Percentiles rank a stretch among this genome's conserved stretches.
Conservation (phyloP, 2,329 filamentous ascomycete species). For the Trichoderma brevicompactum region DNA sequence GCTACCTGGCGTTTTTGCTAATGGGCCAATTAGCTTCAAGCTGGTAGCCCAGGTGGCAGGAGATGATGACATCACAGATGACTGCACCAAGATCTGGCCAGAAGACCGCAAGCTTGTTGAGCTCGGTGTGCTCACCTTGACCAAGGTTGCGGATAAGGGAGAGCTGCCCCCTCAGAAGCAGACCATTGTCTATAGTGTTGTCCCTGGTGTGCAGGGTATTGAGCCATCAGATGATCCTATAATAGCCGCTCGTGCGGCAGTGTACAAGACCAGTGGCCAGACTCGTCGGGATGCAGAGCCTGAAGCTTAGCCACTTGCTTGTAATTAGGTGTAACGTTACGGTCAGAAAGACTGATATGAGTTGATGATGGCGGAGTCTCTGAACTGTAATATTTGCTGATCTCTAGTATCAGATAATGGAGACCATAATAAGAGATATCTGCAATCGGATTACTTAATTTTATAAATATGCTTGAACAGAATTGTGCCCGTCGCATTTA, state of each 20-base stretch:
- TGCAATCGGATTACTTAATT: no score
- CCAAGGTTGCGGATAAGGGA: not conserved
- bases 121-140: slow-evolving; percentile 16
- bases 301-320: not conserved
- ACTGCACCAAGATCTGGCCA: slow-evolving; percentile 20
- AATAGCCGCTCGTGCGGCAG: slow-evolving; percentile 1
- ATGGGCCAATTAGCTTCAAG: slow-evolving; percentile 21
- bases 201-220: slow-evolving; percentile 18
- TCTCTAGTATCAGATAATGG: no score
- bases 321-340: not conserved
- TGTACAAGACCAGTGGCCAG: slow-evolving; percentile 13
- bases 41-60: slow-evolving; percentile 17
- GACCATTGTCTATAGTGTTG: slow-evolving; percentile 3
- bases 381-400: no score
- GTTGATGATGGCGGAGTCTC: no score
- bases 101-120: slow-evolving; percentile 21
- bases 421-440: no score
- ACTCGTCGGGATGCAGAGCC: slow-evolving; percentile 17
- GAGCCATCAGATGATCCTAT: slow-evolving; percentile 22
- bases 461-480: no score
- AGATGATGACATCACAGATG: slow-evolving; percentile 9
- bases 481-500: no score
- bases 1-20: slow-evolving; percentile 2
- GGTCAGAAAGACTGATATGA: no score
- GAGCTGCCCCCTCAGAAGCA: slow-evolving; percentile 17